Evolutionary conservation across 1,284 basidiomycete species (phyloP), one percentile per base, ranked within the genome.

Genomic region (Naganishia liquefaciens): DNA sequence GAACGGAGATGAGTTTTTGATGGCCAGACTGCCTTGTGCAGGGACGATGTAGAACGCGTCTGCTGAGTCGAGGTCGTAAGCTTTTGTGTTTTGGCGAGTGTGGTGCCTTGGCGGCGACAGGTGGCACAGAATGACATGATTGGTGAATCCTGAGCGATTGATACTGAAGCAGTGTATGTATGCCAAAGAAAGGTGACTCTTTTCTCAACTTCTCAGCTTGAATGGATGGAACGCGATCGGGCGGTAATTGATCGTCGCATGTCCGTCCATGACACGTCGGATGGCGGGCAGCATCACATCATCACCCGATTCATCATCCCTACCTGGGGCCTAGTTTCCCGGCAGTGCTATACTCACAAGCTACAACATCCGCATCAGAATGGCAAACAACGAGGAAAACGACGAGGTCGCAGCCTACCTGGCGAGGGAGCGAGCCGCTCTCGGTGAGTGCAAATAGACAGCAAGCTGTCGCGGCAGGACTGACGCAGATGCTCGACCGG

Each of bases 401-500:
- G 66, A 68, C 71, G 76, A 77, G 44, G 78, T 75, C 64, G 78
- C 78, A 42, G 78, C 78, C 68, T 79, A 79, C 73, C 74, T 79
- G 40, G 78, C 78, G 28, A 68, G 76, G 51, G 78, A 79, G 67
- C 76, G 77, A 70, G 76, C 75, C 40, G 73, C 74, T 40, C 73
- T 79, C 39, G 78, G 77, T 79, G 62, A 60, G 76, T 58, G n/a
- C 27, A 37, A n/a, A 4, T 27, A 13, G 11, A n/a, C 27, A 27
- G 17, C 37, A 47, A 9, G 46, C 46, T 5, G 46, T 25, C 11
- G 21, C 19, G 21, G n/a, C n/a, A 47, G n/a, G 25, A n/a, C 33
- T 50, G 33, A 27, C 55, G 19, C 27, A 11, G n/a, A 17, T 37
- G 21, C 6, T 64, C 47, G 17, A 42, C 27, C 51, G 13, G 40